phyloP scores from a whole-genome alignment of 192 early-diverging fungal species.

The Coemansia sp. region DNA sequence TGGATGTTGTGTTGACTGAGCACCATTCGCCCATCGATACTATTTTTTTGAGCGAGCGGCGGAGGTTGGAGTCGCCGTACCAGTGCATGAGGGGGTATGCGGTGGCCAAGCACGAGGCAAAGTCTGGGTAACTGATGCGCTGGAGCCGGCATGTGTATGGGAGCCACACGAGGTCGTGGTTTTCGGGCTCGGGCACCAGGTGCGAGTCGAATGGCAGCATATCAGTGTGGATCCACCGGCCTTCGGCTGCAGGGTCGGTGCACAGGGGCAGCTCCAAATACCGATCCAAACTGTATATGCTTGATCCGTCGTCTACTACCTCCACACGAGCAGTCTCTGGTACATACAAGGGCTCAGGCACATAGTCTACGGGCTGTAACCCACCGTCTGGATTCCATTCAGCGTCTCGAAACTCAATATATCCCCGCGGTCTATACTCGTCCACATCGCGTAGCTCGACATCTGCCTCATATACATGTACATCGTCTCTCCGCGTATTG shows the following conservation, averaged over 20 bases:
- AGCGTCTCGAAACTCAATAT: conserved; percentile 50
- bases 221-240: conserved; percentile 46
- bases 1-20: neutral
- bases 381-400: conserved; percentile 54
- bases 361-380: conserved; percentile 29
- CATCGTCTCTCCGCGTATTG: conserved; percentile 24
- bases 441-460: conserved; percentile 45
- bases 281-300: conserved; percentile 3
- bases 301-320: neutral
- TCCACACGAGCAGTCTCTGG: conserved; percentile 1
- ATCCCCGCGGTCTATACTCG: conserved; percentile 26
- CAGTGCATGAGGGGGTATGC: conserved; percentile 43
- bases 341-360: conserved; percentile 32
- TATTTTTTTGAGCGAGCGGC: conserved; percentile 54
- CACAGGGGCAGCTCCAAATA: conserved; percentile 56
- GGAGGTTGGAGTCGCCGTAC: conserved; percentile 57
- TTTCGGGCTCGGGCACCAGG: conserved; percentile 19
- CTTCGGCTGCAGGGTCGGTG: conserved; percentile 22
- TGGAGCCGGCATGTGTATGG: conserved; percentile 53
- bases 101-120: conserved; percentile 35
- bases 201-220: conserved; percentile 10
- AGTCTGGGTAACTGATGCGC: conserved; percentile 34
- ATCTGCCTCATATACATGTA: conserved; percentile 57
- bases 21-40: conserved; percentile 53
- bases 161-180: conserved; percentile 49